A percentile compares a stretch with the other conserved stretches of the same genome.
Conservation (phyloP, 2,329 filamentous ascomycete species). For the Talaromyces albobiverticillius region DNA sequence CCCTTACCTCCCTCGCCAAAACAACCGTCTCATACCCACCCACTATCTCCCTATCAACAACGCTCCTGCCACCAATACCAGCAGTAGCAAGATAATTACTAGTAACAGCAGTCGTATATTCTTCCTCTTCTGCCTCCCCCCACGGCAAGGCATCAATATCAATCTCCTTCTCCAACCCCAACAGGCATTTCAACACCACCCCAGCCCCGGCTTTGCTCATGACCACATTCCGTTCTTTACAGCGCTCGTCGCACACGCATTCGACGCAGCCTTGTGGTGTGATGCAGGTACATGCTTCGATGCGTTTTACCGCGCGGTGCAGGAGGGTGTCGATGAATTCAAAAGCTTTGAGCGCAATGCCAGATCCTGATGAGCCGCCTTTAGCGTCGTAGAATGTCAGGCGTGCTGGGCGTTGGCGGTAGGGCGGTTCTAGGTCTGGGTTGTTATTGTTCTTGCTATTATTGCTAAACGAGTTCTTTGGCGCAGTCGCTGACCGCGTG, state of each 20-base stretch:
- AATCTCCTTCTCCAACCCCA: slow-evolving; percentile 76
- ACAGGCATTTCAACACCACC: slow-evolving; percentile 73
- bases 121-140: slow-evolving; percentile 72
- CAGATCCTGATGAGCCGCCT: slow-evolving; percentile 76
- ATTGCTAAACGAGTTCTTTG: neutral
- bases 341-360: slow-evolving; percentile 89
- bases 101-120: slow-evolving; percentile 41
- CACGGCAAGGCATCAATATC: slow-evolving; percentile 82
- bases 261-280: slow-evolving; percentile 73
- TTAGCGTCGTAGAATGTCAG: slow-evolving; percentile 95
- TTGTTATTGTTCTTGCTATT: neutral
- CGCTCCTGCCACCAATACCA: neutral
- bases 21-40: slow-evolving; percentile 80
- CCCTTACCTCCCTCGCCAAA: slow-evolving; percentile 63
- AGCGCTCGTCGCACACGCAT: slow-evolving; percentile 81
- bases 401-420: slow-evolving; percentile 77
- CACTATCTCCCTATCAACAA: slow-evolving; percentile 49
- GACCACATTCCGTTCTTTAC: slow-evolving; percentile 82
- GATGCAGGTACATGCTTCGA: slow-evolving; percentile 72
- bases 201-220: slow-evolving; percentile 88
- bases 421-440: slow-evolving; percentile 27
- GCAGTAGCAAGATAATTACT: too few relatives aligned
- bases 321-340: slow-evolving; percentile 84
- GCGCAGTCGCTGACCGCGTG: neutral
- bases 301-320: slow-evolving; percentile 69